Evolutionary conservation across 345 rosid genomes (phyloP).

Genomic region (Gossypium thurberi): DNA sequence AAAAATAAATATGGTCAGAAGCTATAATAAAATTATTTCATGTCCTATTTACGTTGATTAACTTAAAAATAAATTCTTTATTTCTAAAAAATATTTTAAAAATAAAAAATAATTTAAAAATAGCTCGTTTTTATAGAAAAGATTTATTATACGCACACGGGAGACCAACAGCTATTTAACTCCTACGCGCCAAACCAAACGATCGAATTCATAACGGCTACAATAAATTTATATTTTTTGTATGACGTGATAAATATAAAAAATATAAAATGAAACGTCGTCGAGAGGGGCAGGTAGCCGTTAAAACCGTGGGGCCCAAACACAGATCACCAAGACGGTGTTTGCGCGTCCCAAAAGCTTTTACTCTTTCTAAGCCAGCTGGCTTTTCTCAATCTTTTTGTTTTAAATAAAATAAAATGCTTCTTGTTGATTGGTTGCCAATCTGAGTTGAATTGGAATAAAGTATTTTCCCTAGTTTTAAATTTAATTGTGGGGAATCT

Average conservation of each 20-base stretch:
- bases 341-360: constrained; percentile 1
- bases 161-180: not conserved
- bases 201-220: not conserved
- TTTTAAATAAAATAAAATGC: too few relatives aligned
- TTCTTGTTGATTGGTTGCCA: not conserved
- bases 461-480: too few relatives aligned
- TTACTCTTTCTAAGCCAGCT: not conserved
- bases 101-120: not conserved
- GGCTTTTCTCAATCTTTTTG: not conserved
- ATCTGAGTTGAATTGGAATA: not conserved
- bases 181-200: not conserved
- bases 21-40: fast-evolving
- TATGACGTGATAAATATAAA: too few relatives aligned
- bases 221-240: not conserved
- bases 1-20: too few relatives aligned
- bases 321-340: constrained; percentile 4
- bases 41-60: not conserved
- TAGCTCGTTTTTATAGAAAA: not conserved
- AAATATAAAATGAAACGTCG: constrained; percentile 14
- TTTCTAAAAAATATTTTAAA: not conserved
- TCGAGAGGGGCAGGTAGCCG: constrained; percentile 29
- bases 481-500: too few relatives aligned
- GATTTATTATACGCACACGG: not conserved
- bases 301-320: constrained; percentile 15
- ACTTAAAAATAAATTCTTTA: not conserved